Evolutionary conservation across 2,329 filamentous ascomycete species (phyloP).

Genomic region (Ophiostoma pallidulum): DNA sequence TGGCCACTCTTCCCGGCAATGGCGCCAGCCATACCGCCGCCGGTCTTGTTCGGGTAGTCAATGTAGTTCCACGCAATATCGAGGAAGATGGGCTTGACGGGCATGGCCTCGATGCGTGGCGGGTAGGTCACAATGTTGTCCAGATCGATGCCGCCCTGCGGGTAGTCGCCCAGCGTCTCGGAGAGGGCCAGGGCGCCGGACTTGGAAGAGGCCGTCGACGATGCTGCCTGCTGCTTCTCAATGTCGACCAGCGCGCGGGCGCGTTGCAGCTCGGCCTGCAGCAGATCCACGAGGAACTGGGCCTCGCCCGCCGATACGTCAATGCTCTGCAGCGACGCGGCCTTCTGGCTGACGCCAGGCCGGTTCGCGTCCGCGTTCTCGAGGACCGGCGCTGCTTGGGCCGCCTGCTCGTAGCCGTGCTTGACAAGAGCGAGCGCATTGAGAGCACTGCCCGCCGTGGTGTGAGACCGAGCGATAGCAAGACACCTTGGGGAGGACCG

Average conservation of each 20-base stretch:
- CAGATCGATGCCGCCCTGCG: constrained; percentile 60
- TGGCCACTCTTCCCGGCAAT: constrained; percentile 11
- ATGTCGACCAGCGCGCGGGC: constrained; percentile 81
- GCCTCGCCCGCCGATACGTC: constrained; percentile 53
- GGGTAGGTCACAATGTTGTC: constrained; percentile 79
- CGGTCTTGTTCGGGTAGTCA: constrained; percentile 63
- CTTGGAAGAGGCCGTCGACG: constrained; percentile 12
- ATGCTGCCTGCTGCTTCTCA: constrained; percentile 53
- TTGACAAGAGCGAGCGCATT: constrained; percentile 81
- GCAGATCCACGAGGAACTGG: constrained; percentile 47
- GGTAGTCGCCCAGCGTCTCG: constrained; percentile 67
- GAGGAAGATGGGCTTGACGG: constrained; percentile 90
- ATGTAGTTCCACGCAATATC: constrained; percentile 98
- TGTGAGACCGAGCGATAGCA: constrained; percentile 77
- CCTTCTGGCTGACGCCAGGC: not conserved
- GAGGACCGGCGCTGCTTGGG: constrained; percentile 40
- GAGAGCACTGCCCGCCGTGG: constrained; percentile 58
- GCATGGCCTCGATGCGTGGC: constrained; percentile 70
- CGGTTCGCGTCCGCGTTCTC: constrained; percentile 24
- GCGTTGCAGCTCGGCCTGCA: constrained; percentile 66
- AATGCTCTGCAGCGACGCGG: constrained; percentile 51
- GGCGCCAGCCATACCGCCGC: constrained; percentile 15
- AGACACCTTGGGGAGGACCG: constrained; percentile 59
- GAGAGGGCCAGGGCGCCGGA: constrained; percentile 43
- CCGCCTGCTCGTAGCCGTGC: constrained; percentile 56